These are phyloP conservation scores for Fagopyrum esculentum DNA, from an alignment of 148 eudicot species.

Conservation along the genomic window DNA sequence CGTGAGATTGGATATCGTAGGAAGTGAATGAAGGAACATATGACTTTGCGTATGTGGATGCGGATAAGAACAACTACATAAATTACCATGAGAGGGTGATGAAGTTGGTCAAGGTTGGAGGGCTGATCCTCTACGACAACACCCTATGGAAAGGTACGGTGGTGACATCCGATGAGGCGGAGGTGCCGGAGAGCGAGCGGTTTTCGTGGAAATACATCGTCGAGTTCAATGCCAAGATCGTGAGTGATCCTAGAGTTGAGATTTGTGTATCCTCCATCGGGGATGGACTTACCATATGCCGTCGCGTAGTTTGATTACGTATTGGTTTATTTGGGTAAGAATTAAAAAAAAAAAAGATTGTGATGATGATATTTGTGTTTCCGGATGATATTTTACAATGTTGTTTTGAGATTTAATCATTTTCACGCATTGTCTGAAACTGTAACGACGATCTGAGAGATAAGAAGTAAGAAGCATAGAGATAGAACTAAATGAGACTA, in stretches of 20 bases:
- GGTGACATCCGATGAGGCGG: slow-evolving; percentile 18
- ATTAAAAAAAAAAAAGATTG: too few species aligned
- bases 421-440: too few species aligned
- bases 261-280: slow-evolving; percentile 23
- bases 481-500: too few species aligned
- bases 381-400: too few species aligned
- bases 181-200: slow-evolving; percentile 16
- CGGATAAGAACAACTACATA: slow-evolving; percentile 28
- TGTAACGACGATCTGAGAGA: too few species aligned
- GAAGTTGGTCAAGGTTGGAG: slow-evolving; percentile 29
- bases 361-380: too few species aligned
- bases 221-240: slow-evolving; percentile 21
- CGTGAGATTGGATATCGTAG: neutral
- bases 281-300: slow-evolving; percentile 29
- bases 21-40: slow-evolving; percentile 18
- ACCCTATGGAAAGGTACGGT: slow-evolving; percentile 30
- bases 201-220: slow-evolving; percentile 17
- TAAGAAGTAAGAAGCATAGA: too few species aligned
- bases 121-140: slow-evolving; percentile 32
- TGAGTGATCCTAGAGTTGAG: slow-evolving; percentile 25
- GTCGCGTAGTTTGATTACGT: slow-evolving; percentile 11
- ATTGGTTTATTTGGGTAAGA: too few species aligned
- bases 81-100: slow-evolving; percentile 31
- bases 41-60: slow-evolving; percentile 36
- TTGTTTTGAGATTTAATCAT: too few species aligned